phyloP scores from a whole-genome alignment of 768 basidiomycete species.

The Chalciporus sphaerocephalus region DNA sequence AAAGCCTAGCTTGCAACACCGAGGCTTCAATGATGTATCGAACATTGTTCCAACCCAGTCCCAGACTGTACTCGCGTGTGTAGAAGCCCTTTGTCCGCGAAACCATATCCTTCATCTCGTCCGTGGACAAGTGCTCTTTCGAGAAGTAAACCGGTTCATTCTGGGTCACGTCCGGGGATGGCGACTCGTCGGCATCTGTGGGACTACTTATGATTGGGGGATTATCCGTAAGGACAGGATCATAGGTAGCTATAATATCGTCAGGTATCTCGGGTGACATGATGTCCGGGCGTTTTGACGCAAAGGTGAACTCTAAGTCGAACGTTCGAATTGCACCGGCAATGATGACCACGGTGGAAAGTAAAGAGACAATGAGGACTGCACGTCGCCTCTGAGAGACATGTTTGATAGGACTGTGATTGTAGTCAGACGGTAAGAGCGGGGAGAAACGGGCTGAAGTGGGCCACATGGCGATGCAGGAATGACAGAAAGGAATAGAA shows the following conservation, averaged over 20 bases:
- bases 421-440: conserved; percentile 7
- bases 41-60: conserved; percentile 47
- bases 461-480: conserved; percentile 14
- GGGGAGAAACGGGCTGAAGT: conserved; percentile 9
- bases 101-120: conserved; percentile 34
- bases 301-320: conserved; percentile 6
- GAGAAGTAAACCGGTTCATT: background rate
- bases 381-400: conserved; percentile 4
- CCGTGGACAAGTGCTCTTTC: conserved; percentile 22
- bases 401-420: conserved; percentile 5
- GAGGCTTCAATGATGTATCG: conserved; percentile 44
- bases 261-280: conserved; percentile 1
- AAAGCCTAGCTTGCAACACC: conserved; percentile 34
- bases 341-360: conserved; percentile 9
- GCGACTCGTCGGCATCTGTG: background rate
- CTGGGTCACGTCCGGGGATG: background rate
- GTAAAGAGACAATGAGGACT: conserved; percentile 3
- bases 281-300: conserved; percentile 3
- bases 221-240: background rate
- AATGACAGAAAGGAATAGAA: background rate
- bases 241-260: background rate
- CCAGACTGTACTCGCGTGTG: conserved; percentile 40
- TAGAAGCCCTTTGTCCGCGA: conserved; percentile 38
- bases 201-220: background rate
- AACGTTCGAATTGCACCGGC: conserved; percentile 10